Base-by-base conservation (phyloP, 306 rosid species). In the Quercus ilex region DNA sequence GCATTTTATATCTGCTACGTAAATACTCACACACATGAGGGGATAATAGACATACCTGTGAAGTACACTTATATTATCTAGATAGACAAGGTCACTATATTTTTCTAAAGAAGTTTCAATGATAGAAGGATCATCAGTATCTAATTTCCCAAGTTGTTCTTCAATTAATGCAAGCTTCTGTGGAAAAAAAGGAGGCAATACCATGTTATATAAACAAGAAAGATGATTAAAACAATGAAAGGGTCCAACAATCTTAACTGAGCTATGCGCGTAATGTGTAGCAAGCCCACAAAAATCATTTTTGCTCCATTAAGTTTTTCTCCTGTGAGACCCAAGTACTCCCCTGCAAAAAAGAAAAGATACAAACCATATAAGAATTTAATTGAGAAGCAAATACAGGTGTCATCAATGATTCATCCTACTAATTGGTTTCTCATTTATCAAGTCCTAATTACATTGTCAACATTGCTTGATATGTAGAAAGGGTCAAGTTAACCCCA, bases 71-170 rank as follows among this genome's bases (percentile, higher is more conserved):
- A 59, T 78, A 75, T 79, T 75, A 62, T 87, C 91, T 21, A 85
- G 91, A 55, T 77, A 82, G 71, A 80, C 92, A 75, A 85, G 87
- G 70, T 95, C 97, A 73, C 90, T 85, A 83, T 84, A 90, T 81
- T 92, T 90, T 64, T 91, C 96, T 73, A 95, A 82, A 79, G 94
- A 86, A 76, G 91, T 74, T 86, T 90, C 99, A 75, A 95, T 69
- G 71, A 89, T 87, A 21, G 99, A 92, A n/a, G 99, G 98, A 43
- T 95, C 98, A 74, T 95, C 97, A 2, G 99, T 92, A 78, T 87
- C 97, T 79, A 92, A 85, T 71, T 80, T 90, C 69, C 87, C 82
- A 78, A 92, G 89, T 73, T 95, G 87, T 80, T 92, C 98, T 90
- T 91, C 98, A 56, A 95, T 86, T 74, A 87, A 78, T 46, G 93